phyloP scores from a whole-genome alignment of 208 protist species.

The Leishmania arabica region DNA sequence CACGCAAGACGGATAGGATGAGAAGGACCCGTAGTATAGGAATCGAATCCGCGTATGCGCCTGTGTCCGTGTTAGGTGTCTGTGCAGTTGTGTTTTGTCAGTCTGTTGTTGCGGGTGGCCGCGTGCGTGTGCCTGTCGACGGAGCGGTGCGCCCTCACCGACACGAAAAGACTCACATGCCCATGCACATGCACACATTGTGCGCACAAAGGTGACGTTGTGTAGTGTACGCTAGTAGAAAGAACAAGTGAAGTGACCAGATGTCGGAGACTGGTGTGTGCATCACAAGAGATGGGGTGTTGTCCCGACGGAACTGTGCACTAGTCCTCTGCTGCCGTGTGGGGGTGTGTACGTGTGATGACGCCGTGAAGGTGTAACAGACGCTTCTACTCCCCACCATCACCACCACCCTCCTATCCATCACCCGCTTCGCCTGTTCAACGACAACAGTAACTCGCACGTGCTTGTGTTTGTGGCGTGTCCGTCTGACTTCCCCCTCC shows the following conservation, averaged over 20 bases:
- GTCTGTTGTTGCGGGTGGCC: no score
- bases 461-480: not conserved
- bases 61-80: not conserved
- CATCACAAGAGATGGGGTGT: not conserved
- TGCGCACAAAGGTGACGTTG: not conserved
- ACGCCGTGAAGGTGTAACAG: not conserved
- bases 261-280: not conserved
- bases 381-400: not conserved
- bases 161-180: no score
- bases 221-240: not conserved
- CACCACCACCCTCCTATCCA: not conserved
- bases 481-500: not conserved
- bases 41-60: conserved; percentile 1
- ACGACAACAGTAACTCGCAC: not conserved
- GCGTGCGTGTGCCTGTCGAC: not conserved
- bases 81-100: not conserved
- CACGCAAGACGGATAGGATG: not conserved
- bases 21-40: conserved; percentile 6
- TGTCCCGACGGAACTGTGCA: not conserved
- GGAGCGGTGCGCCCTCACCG: not conserved
- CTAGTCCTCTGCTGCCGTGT: not conserved
- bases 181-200: not conserved
- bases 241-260: not conserved
- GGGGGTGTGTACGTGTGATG: not conserved
- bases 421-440: not conserved